Evolutionary conservation across 805 yeast species (phyloP).

Genomic region (Saturnispora sekii): DNA sequence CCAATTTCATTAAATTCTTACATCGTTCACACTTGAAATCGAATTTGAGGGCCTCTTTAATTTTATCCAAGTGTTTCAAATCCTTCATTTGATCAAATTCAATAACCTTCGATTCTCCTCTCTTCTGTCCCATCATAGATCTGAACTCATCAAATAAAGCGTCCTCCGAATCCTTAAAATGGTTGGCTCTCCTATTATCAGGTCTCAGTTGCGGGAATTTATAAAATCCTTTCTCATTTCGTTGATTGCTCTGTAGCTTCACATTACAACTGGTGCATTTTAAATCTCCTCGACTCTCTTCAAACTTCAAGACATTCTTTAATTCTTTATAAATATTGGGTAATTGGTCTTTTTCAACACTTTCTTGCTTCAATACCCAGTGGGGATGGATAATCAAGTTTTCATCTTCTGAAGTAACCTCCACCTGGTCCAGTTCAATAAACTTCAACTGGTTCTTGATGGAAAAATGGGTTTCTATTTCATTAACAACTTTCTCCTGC

Average conservation of each 20-base stretch:
- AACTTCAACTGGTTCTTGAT: neutral
- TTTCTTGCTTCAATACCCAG: neutral
- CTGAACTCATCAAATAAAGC: slow-evolving; percentile 5
- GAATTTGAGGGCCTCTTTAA: neutral
- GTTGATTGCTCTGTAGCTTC: slow-evolving; percentile 31
- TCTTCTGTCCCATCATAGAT: slow-evolving; percentile 2
- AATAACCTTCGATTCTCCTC: neutral
- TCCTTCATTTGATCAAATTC: neutral
- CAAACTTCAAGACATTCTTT: neutral
- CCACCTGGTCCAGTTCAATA: neutral
- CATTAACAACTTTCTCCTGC: neutral
- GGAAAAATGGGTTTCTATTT: neutral
- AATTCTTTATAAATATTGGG: slow-evolving; percentile 4
- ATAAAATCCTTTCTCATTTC: slow-evolving; percentile 33
- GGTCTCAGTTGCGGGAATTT: slow-evolving; percentile 4
- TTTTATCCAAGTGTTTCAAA: neutral
- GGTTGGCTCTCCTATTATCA: neutral
- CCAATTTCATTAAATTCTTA: slow-evolving; percentile 1
- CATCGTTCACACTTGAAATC: slow-evolving; percentile 7
- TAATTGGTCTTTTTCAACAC: neutral
- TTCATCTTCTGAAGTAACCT: neutral
- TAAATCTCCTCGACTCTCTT: neutral
- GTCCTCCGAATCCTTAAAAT: neutral
- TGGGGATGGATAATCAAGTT: no score
- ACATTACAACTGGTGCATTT: slow-evolving; percentile 51